Evolutionary conservation across 495 filamentous ascomycete species (phyloP).

Genomic region (Neurospora tetraspora): DNA sequence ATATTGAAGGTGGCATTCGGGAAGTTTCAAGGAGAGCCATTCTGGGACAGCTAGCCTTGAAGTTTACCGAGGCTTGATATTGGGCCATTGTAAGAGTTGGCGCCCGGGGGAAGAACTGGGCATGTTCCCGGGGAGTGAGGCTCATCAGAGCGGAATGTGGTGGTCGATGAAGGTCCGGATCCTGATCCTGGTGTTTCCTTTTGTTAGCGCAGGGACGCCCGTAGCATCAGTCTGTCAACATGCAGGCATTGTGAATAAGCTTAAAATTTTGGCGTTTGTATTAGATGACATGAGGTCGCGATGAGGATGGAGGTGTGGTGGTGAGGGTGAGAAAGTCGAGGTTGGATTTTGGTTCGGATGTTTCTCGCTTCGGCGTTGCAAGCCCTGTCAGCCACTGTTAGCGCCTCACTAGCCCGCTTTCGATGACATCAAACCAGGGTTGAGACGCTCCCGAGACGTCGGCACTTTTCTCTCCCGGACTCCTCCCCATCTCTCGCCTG

Average conservation of each 20-base stretch:
- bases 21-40: not conserved
- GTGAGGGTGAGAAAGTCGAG: not conserved
- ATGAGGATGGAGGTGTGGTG: not conserved
- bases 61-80: not conserved
- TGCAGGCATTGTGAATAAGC: not conserved
- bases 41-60: not conserved
- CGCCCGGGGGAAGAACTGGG: not conserved
- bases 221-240: not conserved
- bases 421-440: conserved; percentile 18
- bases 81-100: not conserved
- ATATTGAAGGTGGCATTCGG: not conserved
- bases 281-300: not conserved
- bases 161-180: not conserved
- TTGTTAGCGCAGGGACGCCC: not conserved
- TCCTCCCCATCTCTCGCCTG: not conserved
- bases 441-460: conserved; percentile 22
- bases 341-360: conserved; percentile 11
- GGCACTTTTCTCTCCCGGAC: not conserved
- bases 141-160: not conserved
- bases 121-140: not conserved
- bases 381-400: conserved; percentile 19
- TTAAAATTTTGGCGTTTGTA: no score
- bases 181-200: not conserved
- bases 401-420: conserved; percentile 15
- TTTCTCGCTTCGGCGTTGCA: conserved; percentile 14